A percentile compares a stretch with the other conserved stretches of the same genome.
These are phyloP conservation scores for Porcisia deanei DNA, from an alignment of 208 protist species.

Conservation along the genomic window DNA sequence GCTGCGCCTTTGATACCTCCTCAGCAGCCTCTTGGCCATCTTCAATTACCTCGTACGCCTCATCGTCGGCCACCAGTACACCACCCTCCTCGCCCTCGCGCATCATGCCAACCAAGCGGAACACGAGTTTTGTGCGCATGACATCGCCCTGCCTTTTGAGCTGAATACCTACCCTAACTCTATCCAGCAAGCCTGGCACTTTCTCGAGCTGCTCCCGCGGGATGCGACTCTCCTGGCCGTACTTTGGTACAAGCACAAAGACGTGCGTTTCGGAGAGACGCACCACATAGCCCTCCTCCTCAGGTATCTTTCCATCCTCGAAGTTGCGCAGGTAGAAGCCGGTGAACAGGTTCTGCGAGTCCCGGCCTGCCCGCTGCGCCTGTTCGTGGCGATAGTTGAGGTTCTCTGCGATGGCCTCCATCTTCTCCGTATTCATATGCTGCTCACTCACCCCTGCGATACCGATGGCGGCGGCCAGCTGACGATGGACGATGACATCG, in stretches of 20 bases:
- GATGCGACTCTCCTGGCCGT: constrained; percentile 88
- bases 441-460: constrained; percentile 38
- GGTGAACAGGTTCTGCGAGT: constrained; percentile 92
- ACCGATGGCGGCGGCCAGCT: constrained; percentile 84
- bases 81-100: constrained; percentile 45
- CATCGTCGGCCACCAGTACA: constrained; percentile 42
- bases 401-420: constrained; percentile 79
- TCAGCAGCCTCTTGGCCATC: constrained; percentile 18
- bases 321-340: constrained; percentile 90
- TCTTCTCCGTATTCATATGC: constrained; percentile 67
- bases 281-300: constrained; percentile 88
- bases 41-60: constrained; percentile 33
- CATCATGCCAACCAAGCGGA: constrained; percentile 73
- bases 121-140: constrained; percentile 76
- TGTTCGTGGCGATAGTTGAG: constrained; percentile 93
- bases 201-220: constrained; percentile 58
- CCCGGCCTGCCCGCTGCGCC: constrained; percentile 90
- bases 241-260: constrained; percentile 89
- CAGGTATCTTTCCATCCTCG: constrained; percentile 56
- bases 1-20: constrained; percentile 22
- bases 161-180: constrained; percentile 76
- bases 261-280: constrained; percentile 81
- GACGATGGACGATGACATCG: constrained; percentile 94
- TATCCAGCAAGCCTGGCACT: constrained; percentile 80
- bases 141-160: constrained; percentile 73